Percentiles rank a stretch among this genome's conserved stretches.
These are phyloP conservation scores for Apophysomyces sp. DNA, from an alignment of 371 early-diverging fungal genomes.

Conservation along the genomic window DNA sequence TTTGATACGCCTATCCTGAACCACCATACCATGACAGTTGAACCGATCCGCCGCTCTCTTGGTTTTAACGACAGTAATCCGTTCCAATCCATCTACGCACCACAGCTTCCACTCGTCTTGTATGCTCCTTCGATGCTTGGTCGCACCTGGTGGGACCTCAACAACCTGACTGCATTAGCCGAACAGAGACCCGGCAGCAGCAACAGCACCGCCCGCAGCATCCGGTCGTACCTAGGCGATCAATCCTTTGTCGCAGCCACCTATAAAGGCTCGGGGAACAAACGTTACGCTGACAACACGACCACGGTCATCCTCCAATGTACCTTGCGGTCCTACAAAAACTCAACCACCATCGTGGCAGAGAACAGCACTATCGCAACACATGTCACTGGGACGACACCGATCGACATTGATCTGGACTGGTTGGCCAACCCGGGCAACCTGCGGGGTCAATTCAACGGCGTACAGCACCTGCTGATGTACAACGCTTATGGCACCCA, in stretches of 20 bases:
- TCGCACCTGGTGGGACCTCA: conserved; percentile 7
- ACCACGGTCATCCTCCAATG: conserved; percentile 5
- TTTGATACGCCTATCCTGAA: conserved; percentile 7
- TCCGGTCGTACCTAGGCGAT: not conserved
- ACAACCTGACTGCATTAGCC: conserved; percentile 1
- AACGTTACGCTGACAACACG: not conserved
- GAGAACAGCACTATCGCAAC: not conserved
- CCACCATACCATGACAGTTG: not conserved
- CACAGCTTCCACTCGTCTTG: conserved; percentile 2
- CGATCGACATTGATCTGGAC: not conserved
- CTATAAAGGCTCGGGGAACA: not conserved
- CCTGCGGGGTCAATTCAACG: not conserved
- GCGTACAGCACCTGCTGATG: not conserved
- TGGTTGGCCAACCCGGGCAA: not conserved
- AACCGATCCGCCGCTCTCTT: not conserved
- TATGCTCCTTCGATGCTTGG: conserved; percentile 11
- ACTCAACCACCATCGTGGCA: not conserved
- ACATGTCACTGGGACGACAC: not conserved
- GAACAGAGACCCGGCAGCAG: not conserved
- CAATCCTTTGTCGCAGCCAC: conserved; percentile 7
- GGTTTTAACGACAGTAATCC: not conserved
- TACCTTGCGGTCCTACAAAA: conserved; percentile 4
- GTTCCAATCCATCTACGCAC: not conserved
- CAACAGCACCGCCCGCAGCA: not conserved
- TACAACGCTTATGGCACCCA: not conserved